A percentile compares a stretch with the other conserved stretches of the same genome.
These are phyloP conservation scores for Fusarium circinatum DNA, from an alignment of 2,329 filamentous ascomycete species.

Conservation along the genomic window DNA sequence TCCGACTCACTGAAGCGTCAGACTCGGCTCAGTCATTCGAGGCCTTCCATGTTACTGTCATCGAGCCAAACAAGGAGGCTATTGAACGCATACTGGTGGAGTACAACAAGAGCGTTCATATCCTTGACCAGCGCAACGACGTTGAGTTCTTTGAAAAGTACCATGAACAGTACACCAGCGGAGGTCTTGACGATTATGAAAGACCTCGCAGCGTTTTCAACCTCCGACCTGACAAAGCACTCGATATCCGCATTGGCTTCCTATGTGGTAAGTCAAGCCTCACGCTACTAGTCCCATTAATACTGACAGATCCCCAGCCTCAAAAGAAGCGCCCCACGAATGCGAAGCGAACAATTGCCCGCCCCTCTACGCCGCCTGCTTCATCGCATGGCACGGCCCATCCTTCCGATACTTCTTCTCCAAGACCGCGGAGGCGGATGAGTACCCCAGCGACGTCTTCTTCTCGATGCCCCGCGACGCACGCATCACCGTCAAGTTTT, in stretches of 20 bases:
- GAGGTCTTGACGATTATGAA: neutral
- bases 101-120: neutral
- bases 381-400: neutral
- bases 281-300: rapidly evolving
- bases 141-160: neutral
- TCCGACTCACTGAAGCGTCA: neutral
- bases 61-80: neutral
- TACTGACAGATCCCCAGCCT: neutral
- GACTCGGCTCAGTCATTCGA: neutral
- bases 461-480: neutral
- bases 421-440: rapidly evolving
- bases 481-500: rapidly evolving
- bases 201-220: neutral
- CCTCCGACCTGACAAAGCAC: neutral
- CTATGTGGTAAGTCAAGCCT: neutral
- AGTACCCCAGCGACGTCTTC: neutral
- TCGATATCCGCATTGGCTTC: neutral
- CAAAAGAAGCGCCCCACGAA: neutral
- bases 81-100: neutral
- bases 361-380: neutral
- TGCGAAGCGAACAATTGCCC: neutral
- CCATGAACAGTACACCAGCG: neutral
- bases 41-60: neutral
- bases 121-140: neutral
- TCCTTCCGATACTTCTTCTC: neutral